phyloP scores from a whole-genome alignment of 1,139 yeast genomes.

The Magnusiomyces sp. region DNA sequence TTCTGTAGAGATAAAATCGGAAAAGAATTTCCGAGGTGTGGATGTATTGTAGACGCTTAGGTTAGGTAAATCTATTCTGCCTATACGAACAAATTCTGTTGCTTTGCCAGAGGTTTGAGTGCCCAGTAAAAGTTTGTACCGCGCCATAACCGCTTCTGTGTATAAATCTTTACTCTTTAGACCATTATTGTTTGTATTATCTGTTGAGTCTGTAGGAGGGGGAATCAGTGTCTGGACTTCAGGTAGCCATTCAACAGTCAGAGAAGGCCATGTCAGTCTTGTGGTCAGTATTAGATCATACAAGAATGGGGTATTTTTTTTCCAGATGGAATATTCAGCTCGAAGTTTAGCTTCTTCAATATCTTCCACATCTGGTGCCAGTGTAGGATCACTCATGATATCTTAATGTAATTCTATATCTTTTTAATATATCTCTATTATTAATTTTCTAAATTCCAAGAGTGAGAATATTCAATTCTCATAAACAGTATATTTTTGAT shows the following conservation, averaged over 20 bases:
- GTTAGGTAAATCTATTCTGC: conserved; percentile 37
- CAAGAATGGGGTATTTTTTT: conserved; percentile 77
- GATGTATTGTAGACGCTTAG: not conserved
- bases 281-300: conserved; percentile 69
- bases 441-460: too few species aligned
- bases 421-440: too few species aligned
- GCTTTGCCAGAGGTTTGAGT: conserved; percentile 81
- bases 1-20: not conserved
- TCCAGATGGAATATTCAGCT: conserved; percentile 79
- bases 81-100: conserved; percentile 63
- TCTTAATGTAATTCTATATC: too few species aligned
- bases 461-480: too few species aligned
- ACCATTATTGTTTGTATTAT: not conserved
- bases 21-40: too few species aligned
- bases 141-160: conserved; percentile 4
- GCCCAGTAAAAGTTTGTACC: conserved; percentile 49
- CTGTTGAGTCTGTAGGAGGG: not conserved
- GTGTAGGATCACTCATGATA: not conserved
- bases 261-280: conserved; percentile 50
- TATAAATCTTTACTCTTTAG: not conserved
- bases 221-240: conserved; percentile 26
- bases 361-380: conserved; percentile 8
- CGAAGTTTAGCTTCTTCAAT: conserved; percentile 13
- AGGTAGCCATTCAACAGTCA: conserved; percentile 36
- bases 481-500: too few species aligned